A percentile compares a stretch with the other conserved stretches of the same genome.
These are phyloP conservation scores for Zalaria sp. DNA, from an alignment of 2,329 filamentous ascomycete genomes.

Conservation along the genomic window DNA sequence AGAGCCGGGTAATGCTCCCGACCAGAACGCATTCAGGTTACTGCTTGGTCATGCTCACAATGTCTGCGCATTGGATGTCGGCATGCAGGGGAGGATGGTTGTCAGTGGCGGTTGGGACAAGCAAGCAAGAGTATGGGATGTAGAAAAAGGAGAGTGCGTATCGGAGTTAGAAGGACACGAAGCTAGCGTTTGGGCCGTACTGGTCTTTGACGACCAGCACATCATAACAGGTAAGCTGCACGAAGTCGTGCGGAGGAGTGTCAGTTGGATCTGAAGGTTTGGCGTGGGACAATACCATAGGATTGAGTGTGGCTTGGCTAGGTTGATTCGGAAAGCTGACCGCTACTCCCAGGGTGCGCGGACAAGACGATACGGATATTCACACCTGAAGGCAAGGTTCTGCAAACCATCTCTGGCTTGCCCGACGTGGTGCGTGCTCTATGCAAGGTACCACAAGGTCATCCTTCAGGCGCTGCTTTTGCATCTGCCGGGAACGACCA, in stretches of 20 bases:
- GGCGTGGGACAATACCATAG: too few relatives aligned
- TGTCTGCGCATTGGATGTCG: conserved; percentile 73
- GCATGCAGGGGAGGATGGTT: conserved; percentile 55
- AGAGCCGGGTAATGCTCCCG: conserved; percentile 49
- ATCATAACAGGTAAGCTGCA: conserved; percentile 49
- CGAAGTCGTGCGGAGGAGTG: background rate
- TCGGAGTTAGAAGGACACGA: conserved; percentile 61
- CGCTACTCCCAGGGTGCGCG: conserved; percentile 40
- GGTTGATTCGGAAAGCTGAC: too few relatives aligned
- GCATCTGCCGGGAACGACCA: conserved; percentile 92
- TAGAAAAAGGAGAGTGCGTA: conserved; percentile 73
- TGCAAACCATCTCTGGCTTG: conserved; percentile 53
- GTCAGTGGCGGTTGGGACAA: conserved; percentile 92
- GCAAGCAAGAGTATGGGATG: conserved; percentile 71
- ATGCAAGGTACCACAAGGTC: conserved; percentile 59
- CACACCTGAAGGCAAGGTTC: conserved; percentile 47
- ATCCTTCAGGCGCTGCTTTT: conserved; percentile 78
- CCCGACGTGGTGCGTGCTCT: conserved; percentile 81
- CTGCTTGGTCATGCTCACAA: conserved; percentile 79
- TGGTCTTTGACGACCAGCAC: conserved; percentile 65
- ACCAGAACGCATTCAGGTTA: conserved; percentile 71
- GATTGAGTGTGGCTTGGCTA: too few relatives aligned
- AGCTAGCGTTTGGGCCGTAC: conserved; percentile 79
- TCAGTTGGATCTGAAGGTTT: too few relatives aligned
- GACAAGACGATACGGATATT: conserved; percentile 84